These are phyloP conservation scores for Sicyos edulis DNA, from an alignment of 306 rosid genomes.

Conservation along the genomic window DNA sequence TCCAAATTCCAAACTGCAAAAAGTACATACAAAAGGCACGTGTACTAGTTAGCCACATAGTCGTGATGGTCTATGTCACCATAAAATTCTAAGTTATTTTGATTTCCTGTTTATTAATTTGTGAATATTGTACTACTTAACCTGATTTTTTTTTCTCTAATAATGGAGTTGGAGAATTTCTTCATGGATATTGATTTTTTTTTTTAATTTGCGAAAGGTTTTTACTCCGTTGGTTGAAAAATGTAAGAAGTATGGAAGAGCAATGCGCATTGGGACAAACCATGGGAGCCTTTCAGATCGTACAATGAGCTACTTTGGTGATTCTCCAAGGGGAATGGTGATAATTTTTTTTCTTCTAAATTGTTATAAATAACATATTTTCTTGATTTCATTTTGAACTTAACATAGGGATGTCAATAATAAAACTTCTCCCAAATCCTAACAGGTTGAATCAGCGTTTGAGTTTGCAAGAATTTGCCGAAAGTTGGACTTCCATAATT, in stretches of 20 bases:
- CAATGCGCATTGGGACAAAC: slow-evolving; percentile 98
- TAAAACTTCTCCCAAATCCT: slow-evolving; percentile 27
- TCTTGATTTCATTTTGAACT: slow-evolving; percentile 13
- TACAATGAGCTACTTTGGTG: slow-evolving; percentile 98
- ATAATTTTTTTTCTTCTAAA: slow-evolving; percentile 25
- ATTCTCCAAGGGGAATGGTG: slow-evolving; percentile 99
- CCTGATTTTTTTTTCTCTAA: not conserved
- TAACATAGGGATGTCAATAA: slow-evolving; percentile 15
- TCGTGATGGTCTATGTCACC: not conserved
- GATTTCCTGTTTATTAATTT: not conserved
- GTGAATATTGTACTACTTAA: not conserved
- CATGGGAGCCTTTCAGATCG: slow-evolving; percentile 99
- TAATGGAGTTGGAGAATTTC: not conserved
- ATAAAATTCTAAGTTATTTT: not conserved
- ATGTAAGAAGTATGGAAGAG: slow-evolving; percentile 97
- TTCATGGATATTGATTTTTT: not conserved
- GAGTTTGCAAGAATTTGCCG: slow-evolving; percentile 98
- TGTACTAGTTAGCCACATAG: not conserved
- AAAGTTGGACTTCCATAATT: slow-evolving; percentile 85
- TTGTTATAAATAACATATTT: slow-evolving; percentile 18
- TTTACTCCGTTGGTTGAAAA: slow-evolving; percentile 93
- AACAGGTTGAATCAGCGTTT: slow-evolving; percentile 98
- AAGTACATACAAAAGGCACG: not conserved
- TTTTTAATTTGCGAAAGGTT: slow-evolving; percentile 40
- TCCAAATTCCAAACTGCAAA: not conserved